phyloP scores from a whole-genome alignment of 352 stramenopile species.

The Phytopythium oedochilum region DNA sequence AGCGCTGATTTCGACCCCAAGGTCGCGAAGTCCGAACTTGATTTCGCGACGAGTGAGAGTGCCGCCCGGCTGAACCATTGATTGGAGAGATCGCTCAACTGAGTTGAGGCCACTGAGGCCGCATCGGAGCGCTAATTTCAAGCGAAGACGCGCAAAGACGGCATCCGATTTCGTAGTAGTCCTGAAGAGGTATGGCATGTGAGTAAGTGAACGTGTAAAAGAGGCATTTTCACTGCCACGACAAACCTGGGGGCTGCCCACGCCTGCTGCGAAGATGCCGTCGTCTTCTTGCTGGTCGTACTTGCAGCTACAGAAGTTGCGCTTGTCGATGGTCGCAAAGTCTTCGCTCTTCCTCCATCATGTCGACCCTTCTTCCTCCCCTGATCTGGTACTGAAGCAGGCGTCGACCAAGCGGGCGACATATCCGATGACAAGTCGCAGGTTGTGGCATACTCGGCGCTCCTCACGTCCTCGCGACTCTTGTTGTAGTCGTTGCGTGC shows the following conservation, averaged over 20 bases:
- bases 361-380: neutral
- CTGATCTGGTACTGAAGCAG: neutral
- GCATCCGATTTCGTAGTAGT: neutral
- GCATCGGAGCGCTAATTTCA: constrained; percentile 27
- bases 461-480: neutral
- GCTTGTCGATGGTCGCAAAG: neutral
- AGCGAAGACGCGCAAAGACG: constrained; percentile 21
- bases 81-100: constrained; percentile 28
- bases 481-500: neutral
- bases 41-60: constrained; percentile 46
- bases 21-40: constrained; percentile 48
- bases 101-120: constrained; percentile 44
- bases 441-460: neutral
- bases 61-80: constrained; percentile 42
- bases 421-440: neutral
- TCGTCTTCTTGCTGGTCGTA: neutral
- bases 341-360: neutral
- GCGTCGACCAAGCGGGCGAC: neutral
- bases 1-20: constrained; percentile 39
- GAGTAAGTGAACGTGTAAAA: neutral
- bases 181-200: neutral
- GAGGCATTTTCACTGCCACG: neutral
- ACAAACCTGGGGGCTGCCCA: neutral
- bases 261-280: neutral
- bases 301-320: neutral